A percentile compares a stretch with the other conserved stretches of the same genome.
Evolutionary conservation across 2,329 filamentous ascomycete species (phyloP).

Genomic region (Grosmannia huntii): DNA sequence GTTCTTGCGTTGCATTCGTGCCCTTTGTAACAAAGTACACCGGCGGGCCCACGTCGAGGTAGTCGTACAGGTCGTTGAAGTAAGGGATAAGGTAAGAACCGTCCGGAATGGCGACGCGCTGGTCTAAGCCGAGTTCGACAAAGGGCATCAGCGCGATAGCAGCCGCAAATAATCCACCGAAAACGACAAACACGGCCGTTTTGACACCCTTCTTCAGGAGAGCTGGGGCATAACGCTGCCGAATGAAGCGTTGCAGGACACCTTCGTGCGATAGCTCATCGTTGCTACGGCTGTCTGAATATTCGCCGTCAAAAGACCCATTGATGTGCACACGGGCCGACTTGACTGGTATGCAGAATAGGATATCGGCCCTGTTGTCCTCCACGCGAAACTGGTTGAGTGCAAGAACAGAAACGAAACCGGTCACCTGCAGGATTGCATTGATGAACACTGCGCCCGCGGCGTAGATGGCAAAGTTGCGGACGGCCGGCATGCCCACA

Average conservation of each 20-base stretch:
- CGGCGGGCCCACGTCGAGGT: constrained; percentile 81
- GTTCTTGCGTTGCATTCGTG: constrained; percentile 63
- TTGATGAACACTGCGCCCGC: constrained; percentile 96
- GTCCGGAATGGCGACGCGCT: constrained; percentile 84
- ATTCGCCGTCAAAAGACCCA: constrained; percentile 24
- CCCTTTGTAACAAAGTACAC: constrained; percentile 89
- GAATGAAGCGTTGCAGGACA: constrained; percentile 72
- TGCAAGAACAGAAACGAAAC: constrained; percentile 86
- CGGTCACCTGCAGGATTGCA: constrained; percentile 88
- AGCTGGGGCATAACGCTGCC: constrained; percentile 73
- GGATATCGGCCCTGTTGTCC: constrained; percentile 75
- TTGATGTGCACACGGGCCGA: constrained; percentile 56
- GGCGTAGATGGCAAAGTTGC: constrained; percentile 94
- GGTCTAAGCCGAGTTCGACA: constrained; percentile 79
- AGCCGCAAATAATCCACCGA: constrained; percentile 77
- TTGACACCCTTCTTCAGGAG: constrained; percentile 74
- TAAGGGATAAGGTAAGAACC: constrained; percentile 93
- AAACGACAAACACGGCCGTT: constrained; percentile 60
- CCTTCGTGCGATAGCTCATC: constrained; percentile 77
- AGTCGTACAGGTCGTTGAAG: constrained; percentile 90
- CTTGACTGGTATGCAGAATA: constrained; percentile 76
- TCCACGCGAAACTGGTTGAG: constrained; percentile 89
- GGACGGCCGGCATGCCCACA: constrained; percentile 94
- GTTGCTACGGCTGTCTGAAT: constrained; percentile 28
- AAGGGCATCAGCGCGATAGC: constrained; percentile 74